These are phyloP conservation scores for Byssochlamys sp. DNA, from an alignment of 2,329 filamentous ascomycete species.

Conservation along the genomic window DNA sequence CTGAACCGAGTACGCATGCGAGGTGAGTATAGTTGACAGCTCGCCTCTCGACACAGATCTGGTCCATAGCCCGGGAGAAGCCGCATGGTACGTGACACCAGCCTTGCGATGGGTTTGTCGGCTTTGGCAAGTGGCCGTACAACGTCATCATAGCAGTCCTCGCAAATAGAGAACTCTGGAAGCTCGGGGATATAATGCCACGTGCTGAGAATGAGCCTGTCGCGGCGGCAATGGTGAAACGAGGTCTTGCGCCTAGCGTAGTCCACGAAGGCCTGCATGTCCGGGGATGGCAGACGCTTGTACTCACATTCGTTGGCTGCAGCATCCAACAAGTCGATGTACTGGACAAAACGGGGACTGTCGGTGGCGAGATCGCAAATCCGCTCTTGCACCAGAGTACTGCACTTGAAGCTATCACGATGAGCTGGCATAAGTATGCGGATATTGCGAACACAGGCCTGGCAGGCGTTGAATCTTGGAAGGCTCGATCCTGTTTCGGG, in stretches of 20 bases:
- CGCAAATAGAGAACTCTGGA: conserved; percentile 72
- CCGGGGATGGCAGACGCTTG: conserved; percentile 28
- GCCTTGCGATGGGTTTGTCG: conserved; percentile 48
- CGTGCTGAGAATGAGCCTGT: conserved; percentile 51
- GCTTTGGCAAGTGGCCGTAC: conserved; percentile 59
- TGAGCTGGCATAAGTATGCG: conserved; percentile 66
- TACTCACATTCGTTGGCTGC: conserved; percentile 36
- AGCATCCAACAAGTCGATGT: conserved; percentile 48
- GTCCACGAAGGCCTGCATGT: conserved; percentile 55
- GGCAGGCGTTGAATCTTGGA: conserved; percentile 65
- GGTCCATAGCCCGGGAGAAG: conserved; percentile 44
- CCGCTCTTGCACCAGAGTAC: conserved; percentile 40
- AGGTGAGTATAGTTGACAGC: conserved; percentile 70
- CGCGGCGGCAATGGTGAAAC: conserved; percentile 55
- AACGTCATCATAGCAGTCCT: conserved; percentile 73
- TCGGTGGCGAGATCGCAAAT: conserved; percentile 62
- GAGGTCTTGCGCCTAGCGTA: conserved; percentile 51
- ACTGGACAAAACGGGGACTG: conserved; percentile 47
- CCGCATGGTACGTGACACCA: conserved; percentile 55
- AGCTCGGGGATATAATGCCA: conserved; percentile 74
- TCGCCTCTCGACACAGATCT: conserved; percentile 29
- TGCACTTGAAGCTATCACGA: conserved; percentile 51
- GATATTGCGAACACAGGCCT: conserved; percentile 61
- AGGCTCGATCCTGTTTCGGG: conserved; percentile 55
- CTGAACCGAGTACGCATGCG: conserved; percentile 68